A percentile compares a stretch with the other conserved stretches of the same genome.
Conservation (phyloP, 306 rosid genomes). For the Quillaja saponaria region DNA sequence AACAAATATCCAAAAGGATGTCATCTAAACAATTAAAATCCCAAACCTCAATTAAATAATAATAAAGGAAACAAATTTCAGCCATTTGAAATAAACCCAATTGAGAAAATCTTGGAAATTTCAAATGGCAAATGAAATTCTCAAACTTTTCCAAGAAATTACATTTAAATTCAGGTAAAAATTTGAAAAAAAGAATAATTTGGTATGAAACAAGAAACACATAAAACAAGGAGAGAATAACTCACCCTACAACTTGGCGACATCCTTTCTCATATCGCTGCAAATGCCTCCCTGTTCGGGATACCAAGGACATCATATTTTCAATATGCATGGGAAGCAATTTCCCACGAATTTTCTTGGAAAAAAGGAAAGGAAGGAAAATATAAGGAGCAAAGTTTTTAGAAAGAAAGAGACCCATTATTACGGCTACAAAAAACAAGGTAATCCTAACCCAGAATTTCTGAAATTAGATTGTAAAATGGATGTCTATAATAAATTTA, state of each 20-base stretch:
- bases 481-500: neutral
- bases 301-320: constrained; percentile 49
- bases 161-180: neutral
- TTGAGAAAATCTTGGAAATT: constrained; percentile 3
- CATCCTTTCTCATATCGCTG: constrained; percentile 72
- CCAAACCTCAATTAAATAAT: neutral
- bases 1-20: neutral
- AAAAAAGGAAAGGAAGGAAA: constrained; percentile 38
- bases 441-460: neutral
- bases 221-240: neutral
- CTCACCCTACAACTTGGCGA: constrained; percentile 93
- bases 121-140: neutral
- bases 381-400: constrained; percentile 39
- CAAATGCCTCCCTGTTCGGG: constrained; percentile 74
- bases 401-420: constrained; percentile 73
- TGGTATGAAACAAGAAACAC: neutral
- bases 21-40: neutral
- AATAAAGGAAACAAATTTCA: neutral
- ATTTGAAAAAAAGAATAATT: neutral
- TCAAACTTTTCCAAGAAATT: neutral
- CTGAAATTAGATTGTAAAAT: neutral
- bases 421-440: neutral
- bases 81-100: constrained; percentile 25
- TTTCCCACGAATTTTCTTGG: constrained; percentile 36
- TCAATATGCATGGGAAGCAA: constrained; percentile 42